phyloP scores from a whole-genome alignment of 345 rosid species.

The Euclidium syriacum region DNA sequence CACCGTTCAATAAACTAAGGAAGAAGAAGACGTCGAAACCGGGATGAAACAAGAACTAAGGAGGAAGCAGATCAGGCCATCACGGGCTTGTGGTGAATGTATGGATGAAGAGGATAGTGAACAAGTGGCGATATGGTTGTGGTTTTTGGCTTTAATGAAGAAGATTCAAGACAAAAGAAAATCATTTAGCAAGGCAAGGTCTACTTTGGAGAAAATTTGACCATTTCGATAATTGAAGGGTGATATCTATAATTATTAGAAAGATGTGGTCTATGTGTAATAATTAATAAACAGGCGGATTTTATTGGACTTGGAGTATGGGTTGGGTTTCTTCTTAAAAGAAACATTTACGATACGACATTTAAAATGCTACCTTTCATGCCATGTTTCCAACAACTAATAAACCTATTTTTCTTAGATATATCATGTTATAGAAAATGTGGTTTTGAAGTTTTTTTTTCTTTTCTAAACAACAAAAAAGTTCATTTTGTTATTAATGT shows the following conservation, averaged over 20 bases:
- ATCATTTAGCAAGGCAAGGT: background rate
- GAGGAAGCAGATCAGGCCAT: conserved; percentile 11
- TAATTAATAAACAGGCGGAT: background rate
- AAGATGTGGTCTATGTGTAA: background rate
- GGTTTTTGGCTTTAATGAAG: background rate
- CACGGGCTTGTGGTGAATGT: conserved; percentile 12
- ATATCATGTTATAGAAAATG: no score
- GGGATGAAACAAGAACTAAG: background rate
- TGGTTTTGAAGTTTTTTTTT: no score
- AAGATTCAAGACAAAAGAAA: background rate
- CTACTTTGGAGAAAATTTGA: background rate
- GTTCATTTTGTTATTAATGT: no score
- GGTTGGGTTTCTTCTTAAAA: conserved; percentile 3
- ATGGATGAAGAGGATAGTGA: conserved; percentile 22
- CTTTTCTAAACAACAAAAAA: no score
- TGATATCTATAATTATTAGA: background rate
- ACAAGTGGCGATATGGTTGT: conserved; percentile 30
- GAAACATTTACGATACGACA: background rate
- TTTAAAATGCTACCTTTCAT: background rate
- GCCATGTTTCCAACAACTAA: no score
- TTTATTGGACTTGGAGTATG: background rate
- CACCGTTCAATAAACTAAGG: conserved; percentile 17
- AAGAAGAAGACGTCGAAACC: conserved; percentile 8
- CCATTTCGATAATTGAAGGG: conserved; percentile 10
- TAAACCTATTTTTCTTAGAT: no score